Base-by-base conservation (phyloP, 2,329 filamentous ascomycete species). In the Aotearoamyces nothofagi region DNA sequence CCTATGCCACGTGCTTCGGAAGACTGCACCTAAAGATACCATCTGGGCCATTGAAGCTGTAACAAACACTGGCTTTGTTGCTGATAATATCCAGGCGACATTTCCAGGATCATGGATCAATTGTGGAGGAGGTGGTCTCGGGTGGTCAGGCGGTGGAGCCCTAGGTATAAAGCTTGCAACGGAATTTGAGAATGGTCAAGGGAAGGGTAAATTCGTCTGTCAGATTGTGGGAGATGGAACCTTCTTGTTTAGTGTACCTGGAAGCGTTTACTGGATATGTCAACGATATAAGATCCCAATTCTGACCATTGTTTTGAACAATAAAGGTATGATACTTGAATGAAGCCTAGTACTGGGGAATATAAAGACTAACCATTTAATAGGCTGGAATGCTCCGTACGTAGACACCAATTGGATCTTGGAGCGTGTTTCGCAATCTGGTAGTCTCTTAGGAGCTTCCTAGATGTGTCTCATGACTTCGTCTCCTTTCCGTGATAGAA, bases 11-110 rank as follows among this genome's bases (percentile, higher is more conserved):
- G 37, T 33, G 12, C 35, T 79, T 19, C 66, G 70, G 29, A 60
- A 64, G 22, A 49, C 56, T 3, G 66, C 66, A 20, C 75, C 75
- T 0, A 39, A 51, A 17, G 71, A 78, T 39, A 79, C 79, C 0
- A 78, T 87, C 34, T 87, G 69, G 57, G 75, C 72, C 3, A 59
- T 90, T 24, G 81, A 90, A 52, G 73, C 81, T 0, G 81, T 90
- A 1, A 90, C 81, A 0, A 71, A 79, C 33, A 72, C 74, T 0
- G 51, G 51, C 0, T 65, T 72, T 15, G 71, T 84, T 1, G 63
- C 69, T 15, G 78, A 90, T 39, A 78, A 84, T 38, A 55, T 90
- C 5, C 71, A 73, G 41, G 64, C 71, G 3, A 72, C 63, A 0
- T 45, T 70, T 0, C 79, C 80, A 0, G 78, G 78, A 0, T 72